Percentiles rank a stretch among this genome's conserved stretches.
These are phyloP conservation scores for Xerocomellus chrysenteron DNA, from an alignment of 768 basidiomycete genomes.

Conservation along the genomic window DNA sequence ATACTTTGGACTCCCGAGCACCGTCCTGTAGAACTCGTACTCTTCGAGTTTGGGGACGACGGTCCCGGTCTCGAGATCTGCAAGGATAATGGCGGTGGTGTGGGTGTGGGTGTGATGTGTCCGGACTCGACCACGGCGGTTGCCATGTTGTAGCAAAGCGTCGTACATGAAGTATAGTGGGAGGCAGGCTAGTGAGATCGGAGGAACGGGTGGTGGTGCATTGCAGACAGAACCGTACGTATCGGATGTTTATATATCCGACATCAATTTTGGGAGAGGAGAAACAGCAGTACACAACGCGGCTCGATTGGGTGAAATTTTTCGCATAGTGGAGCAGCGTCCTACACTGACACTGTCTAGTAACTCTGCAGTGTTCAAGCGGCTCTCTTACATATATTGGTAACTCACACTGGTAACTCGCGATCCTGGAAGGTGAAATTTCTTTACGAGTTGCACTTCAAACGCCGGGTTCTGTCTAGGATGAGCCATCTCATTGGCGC, in stretches of 20 bases:
- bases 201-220: background rate
- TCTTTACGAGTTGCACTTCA: too few species aligned
- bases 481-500: too few species aligned
- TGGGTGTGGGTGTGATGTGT: background rate
- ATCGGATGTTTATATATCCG: constrained; percentile 2
- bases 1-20: constrained; percentile 82
- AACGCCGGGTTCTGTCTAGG: too few species aligned
- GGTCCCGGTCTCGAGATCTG: background rate
- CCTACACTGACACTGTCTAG: too few species aligned
- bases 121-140: background rate
- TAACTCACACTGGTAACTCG: too few species aligned
- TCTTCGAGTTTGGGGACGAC: constrained; percentile 59
- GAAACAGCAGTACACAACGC: constrained; percentile 9
- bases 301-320: too few species aligned
- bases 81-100: background rate
- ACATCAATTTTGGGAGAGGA: background rate
- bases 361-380: too few species aligned
- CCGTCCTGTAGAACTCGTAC: constrained; percentile 79
- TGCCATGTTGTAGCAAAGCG: constrained; percentile 8
- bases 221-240: constrained; percentile 2
- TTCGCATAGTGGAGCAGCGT: too few species aligned
- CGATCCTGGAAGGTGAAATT: too few species aligned
- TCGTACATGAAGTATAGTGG: background rate
- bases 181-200: background rate
- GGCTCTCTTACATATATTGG: too few species aligned